Percentiles rank a stretch among this genome's conserved stretches.
These are phyloP conservation scores for Tylopilus plumbeoviolaceoides DNA, from an alignment of 768 basidiomycete genomes.

Conservation along the genomic window DNA sequence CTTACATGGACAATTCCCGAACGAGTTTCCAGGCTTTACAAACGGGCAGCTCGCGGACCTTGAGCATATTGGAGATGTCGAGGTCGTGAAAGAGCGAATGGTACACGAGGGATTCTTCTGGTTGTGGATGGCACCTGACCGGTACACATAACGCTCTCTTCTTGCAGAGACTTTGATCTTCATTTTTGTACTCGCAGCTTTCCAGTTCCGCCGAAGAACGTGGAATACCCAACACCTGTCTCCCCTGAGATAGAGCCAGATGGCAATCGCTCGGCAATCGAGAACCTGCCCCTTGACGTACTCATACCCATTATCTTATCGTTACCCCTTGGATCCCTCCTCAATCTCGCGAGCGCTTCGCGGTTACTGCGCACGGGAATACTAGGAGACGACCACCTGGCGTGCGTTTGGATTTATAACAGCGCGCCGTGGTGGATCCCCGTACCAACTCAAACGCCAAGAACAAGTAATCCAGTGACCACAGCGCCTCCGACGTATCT, in stretches of 20 bases:
- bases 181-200: not conserved
- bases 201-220: not conserved
- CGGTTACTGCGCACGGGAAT: not conserved
- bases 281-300: not conserved
- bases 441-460: not conserved
- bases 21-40: not conserved
- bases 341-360: not conserved
- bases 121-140: not conserved
- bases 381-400: not conserved
- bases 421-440: not conserved
- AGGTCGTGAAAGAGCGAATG: not conserved
- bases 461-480: not conserved
- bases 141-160: not conserved
- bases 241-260: not conserved
- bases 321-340: not conserved
- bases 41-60: not conserved
- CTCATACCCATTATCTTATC: not conserved
- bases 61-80: not conserved
- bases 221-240: not conserved
- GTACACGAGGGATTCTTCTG: not conserved
- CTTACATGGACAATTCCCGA: not conserved
- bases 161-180: not conserved
- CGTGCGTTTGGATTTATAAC: not conserved
- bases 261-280: not conserved
- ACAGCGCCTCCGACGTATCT: not conserved